Base-by-base conservation (phyloP, 2,329 filamentous ascomycete species). In the Scedosporium apiospermum region DNA sequence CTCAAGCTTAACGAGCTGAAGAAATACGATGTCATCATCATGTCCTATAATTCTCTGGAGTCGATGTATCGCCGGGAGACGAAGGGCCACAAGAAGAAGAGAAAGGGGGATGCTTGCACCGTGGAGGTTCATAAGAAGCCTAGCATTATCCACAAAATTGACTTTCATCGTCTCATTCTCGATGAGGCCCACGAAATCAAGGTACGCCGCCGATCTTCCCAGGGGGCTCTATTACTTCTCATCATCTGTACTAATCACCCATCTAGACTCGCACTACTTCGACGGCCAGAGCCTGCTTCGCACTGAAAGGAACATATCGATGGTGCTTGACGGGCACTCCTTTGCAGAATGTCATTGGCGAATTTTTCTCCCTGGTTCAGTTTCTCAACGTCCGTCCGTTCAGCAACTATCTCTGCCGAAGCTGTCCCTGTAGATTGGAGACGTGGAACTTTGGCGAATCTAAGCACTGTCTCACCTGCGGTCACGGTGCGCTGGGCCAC, bases 151-250 rank as follows among this genome's bases (percentile, higher is more conserved):
- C 95, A 99, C 72, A 82, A 88, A 46, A 89, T 96, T 59, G 78
- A 88, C 26, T 99, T 93, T 67, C 93, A 98, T 72, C 89, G 95
- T 30, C 82, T 96, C 64, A 95, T 99, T 62, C 84, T 99, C 3
- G 95, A 99, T 68, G 95, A 99, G 74, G 92, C 92, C 5, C 92
- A 99, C 74, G 93, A 89, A 73, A 98, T 99, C 81, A 99, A 89
- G 77, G 82, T 84, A 74, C 63, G 21, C 18, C 18, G 34, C 21
- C 34, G 30, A 14, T 38, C n/a, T 42, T 53, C 6, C 3, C 26
- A 10, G 6, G 21, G 41, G 18, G 14, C 1, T 41, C 3, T 42
- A 10, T 63, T 44, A 9, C 38, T 9, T 9, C 23, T 23, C 4
- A 60, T 26, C 12, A 9, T 21, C 23, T 34, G 42, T 6, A 61